phyloP scores from a whole-genome alignment of 2,329 filamentous ascomycete species.

The Curvularia hawaiiensis region DNA sequence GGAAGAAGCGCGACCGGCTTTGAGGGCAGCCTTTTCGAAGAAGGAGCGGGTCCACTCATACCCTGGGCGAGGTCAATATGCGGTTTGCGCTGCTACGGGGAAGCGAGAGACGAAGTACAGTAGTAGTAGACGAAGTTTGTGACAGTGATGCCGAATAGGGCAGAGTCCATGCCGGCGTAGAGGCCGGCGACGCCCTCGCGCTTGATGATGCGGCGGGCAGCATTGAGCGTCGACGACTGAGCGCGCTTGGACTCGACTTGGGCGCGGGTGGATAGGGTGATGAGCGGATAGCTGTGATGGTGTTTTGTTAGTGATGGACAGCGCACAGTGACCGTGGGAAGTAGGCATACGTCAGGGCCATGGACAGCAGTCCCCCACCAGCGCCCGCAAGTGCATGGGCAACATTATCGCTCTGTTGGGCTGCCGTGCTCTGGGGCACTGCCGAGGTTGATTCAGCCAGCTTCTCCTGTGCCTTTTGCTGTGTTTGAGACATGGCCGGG shows the following conservation, averaged over 20 bases:
- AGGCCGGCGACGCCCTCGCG: constrained; percentile 89
- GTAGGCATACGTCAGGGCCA: constrained; percentile 80
- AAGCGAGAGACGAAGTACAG: constrained; percentile 58
- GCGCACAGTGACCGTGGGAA: background rate
- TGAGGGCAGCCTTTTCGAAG: constrained; percentile 78
- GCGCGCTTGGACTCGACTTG: constrained; percentile 97
- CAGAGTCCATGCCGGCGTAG: constrained; percentile 91
- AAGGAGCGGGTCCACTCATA: constrained; percentile 94
- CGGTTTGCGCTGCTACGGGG: background rate
- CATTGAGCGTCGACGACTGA: constrained; percentile 80
- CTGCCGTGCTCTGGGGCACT: constrained; percentile 62
- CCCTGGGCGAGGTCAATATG: constrained; percentile 53
- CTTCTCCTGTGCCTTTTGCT: constrained; percentile 41
- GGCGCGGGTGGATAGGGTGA: constrained; percentile 94
- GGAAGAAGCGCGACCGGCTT: constrained; percentile 72
- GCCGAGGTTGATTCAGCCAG: constrained; percentile 42
- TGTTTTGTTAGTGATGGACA: constrained; percentile 14
- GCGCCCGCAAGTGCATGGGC: constrained; percentile 92
- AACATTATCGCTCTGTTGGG: constrained; percentile 94
- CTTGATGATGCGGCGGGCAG: constrained; percentile 83
- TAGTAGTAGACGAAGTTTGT: constrained; percentile 99
- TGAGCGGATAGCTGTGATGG: constrained; percentile 79
- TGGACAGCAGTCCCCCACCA: constrained; percentile 91
- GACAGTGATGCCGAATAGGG: constrained; percentile 95
- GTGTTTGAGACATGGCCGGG: constrained; percentile 35